Base-by-base conservation (phyloP, 75 land plant genomes). In the Cunninghamia lanceolata region DNA sequence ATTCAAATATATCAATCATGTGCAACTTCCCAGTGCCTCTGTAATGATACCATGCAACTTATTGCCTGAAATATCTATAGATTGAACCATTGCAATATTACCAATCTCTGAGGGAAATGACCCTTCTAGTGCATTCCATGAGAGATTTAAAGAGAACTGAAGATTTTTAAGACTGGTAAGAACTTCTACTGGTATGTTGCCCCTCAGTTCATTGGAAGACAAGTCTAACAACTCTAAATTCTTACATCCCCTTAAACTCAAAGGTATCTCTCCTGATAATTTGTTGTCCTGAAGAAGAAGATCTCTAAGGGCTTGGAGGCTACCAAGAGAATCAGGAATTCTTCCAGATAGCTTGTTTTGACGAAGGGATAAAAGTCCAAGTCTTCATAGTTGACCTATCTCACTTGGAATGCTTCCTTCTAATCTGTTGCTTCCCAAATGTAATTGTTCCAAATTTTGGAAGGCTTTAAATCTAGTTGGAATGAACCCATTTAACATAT, bases 11-110 rank as follows among this genome's bases (percentile, higher is more conserved):
- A n/a, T 13, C 35, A 83, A 46, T 30, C n/a, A 63, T 11, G 11
- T 35, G 36, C 53, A 47, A 34, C 38, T 35, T 8, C 39, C 84
- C n/a, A 83, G 10, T 52, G 35, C n/a, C 17, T 7, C 28, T 16
- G 84, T 35, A 53, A 83, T 83, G 21, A 9, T 25, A n/a, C 84
- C 84, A 3, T 15, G 3, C 7, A 83, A 32, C n/a, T 46, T 30
- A 21, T 83, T 83, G 63, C 25, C 38, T 14, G 63, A 83, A 35
- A 83, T 17, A 19, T 83, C 38, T 52, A 83, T 46, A 47, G 34
- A 14, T 83, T 83, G 84, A 83, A 14, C 63, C 66, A 46, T 83
- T 83, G 35, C 19, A 17, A 83, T 46, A 50, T 83, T 83, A 16
- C 63, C 35, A 30, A 83, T 47, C 25, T 46, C 53, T 30, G 25